Conservation (phyloP, 2,329 filamentous ascomycete genomes). For the Fusarium algeriense region DNA sequence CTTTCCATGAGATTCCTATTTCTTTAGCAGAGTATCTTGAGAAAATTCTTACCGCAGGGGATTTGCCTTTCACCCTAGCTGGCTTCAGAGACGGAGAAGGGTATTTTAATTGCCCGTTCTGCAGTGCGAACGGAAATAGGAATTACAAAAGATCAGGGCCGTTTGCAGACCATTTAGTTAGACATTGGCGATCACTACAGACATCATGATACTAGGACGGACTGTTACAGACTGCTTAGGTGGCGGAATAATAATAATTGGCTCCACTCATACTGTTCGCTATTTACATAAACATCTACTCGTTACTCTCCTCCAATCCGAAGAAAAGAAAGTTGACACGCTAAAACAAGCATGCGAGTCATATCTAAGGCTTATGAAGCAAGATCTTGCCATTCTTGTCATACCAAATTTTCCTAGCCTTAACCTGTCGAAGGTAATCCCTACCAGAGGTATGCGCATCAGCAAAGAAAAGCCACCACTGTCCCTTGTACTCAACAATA, state of each 20-base stretch:
- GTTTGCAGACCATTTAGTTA: background rate
- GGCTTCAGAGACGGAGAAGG: background rate
- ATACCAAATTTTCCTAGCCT: constrained; percentile 31
- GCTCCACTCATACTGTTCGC: background rate
- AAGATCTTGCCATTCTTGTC: constrained; percentile 20
- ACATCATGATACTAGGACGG: background rate
- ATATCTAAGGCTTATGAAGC: background rate
- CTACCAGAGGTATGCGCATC: constrained; percentile 16
- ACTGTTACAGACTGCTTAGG: background rate
- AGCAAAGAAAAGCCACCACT: constrained; percentile 28
- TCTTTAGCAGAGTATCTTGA: background rate
- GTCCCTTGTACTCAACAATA: constrained; percentile 17
- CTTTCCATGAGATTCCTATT: background rate
- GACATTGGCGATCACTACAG: background rate
- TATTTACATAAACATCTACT: background rate
- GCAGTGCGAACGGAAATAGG: background rate
- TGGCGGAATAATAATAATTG: background rate
- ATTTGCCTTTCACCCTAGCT: background rate
- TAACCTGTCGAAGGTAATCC: constrained; percentile 18
- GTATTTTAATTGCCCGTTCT: background rate
- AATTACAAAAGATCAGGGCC: background rate
- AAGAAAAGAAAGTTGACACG: background rate
- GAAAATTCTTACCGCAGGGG: background rate
- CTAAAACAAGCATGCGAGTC: background rate
- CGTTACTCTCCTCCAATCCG: background rate